These are phyloP conservation scores for Aspergillus caelatus DNA, from an alignment of 2,329 filamentous ascomycete species.

Conservation along the genomic window DNA sequence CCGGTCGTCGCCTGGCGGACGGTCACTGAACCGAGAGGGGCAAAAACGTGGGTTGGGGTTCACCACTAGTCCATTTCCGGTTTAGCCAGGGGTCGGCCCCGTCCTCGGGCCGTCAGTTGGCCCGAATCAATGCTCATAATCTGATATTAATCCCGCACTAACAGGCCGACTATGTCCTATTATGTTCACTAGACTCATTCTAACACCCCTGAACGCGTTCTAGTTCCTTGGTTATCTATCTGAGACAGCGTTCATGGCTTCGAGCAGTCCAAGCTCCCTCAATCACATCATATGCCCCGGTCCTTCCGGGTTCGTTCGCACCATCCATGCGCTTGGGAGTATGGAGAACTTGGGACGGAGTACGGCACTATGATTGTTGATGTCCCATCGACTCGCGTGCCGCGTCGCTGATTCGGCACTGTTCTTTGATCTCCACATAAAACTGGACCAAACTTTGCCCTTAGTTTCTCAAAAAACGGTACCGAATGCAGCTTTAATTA, in stretches of 20 bases:
- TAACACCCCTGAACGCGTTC: constrained; percentile 1
- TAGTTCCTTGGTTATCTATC: background rate
- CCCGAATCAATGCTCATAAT: background rate
- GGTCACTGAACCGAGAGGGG: background rate
- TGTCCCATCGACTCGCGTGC: background rate
- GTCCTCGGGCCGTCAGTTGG: constrained; percentile 3
- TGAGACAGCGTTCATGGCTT: background rate
- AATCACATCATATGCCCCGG: background rate
- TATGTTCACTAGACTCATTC: constrained; percentile 1
- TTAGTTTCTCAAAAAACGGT: background rate
- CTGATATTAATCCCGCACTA: constrained; percentile 3
- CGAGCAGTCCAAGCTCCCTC: background rate
- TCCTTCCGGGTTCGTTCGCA: background rate
- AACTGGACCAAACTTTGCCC: background rate
- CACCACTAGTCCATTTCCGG: constrained; percentile 4
- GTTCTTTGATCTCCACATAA: background rate
- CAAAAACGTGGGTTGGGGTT: constrained; percentile 15
- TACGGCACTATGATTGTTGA: background rate
- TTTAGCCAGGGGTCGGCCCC: constrained; percentile 20
- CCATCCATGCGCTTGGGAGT: background rate
- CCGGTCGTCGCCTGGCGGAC: constrained; percentile 3
- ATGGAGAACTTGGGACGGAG: background rate
- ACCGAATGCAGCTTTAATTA: background rate
- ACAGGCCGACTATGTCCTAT: background rate
- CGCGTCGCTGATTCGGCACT: background rate